Evolutionary conservation across 2,329 filamentous ascomycete species (phyloP), one percentile per base, ranked within the genome.

Genomic region (Beauveria bassiana): DNA sequence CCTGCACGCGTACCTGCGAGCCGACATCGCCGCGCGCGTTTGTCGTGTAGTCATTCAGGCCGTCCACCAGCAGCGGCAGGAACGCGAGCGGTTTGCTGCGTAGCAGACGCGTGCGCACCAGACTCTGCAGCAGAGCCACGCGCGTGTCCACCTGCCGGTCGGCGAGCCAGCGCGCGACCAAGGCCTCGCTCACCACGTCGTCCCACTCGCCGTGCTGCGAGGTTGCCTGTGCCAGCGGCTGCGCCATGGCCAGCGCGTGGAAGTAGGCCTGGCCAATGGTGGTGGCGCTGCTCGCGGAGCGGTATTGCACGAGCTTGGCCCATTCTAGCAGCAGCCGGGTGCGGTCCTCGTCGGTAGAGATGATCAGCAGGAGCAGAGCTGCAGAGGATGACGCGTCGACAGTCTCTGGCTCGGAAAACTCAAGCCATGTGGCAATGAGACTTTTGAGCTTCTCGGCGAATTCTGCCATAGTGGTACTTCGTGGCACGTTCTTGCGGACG

Each of bases 1-100:
- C 93, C 72, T 93, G 88, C 5, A 93, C 78, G 3, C 95, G 84
- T 4, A 96, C 89, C 58, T 93, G 84, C 0, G 93, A 96, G 5
- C 95, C 95, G 54, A 98, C 83, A 69, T 99, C 95, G 18, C 95
- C 95, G 61, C 92, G 82, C 16, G 93, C 87, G 66, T 91, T 93
- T 3, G 91, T 93, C 0, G 91, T 96, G 70, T 98, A 98, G 71
- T 99, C 93, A 66, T 93, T 88, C 31, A 99, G 75, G 0, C 87
- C 85, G 46, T 82, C 81, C 0, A 73, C 69, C 9, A 88, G 72
- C 1, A 85, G 64, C 0, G 69, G 67, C 1, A 82, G 63, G 62
- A 86, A 81, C 3, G 68, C 66, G 5, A 67, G 65, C 3, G 75
- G 70, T 47, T 77, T 74, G 31, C 76, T 69, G 43, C 68, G 71